phyloP scores from a whole-genome alignment of 2,329 filamentous ascomycete genomes.

The Beauveria sp. region DNA sequence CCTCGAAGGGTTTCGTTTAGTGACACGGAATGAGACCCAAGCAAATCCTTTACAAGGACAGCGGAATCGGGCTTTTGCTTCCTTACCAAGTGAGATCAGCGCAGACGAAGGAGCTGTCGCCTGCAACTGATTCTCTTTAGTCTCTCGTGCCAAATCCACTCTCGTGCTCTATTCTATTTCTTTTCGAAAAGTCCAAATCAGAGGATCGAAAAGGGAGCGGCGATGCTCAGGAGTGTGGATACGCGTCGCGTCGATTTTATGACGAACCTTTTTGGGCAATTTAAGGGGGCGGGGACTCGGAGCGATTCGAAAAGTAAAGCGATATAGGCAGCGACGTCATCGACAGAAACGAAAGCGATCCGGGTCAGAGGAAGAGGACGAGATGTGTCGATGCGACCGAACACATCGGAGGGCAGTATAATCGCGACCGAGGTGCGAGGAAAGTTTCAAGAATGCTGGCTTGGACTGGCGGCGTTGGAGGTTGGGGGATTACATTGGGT shows the following conservation, averaged over 20 bases:
- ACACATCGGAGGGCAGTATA: constrained; percentile 22
- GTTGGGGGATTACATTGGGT: constrained; percentile 6
- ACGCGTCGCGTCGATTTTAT: constrained; percentile 12
- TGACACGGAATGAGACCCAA: background rate
- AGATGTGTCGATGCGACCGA: constrained; percentile 21
- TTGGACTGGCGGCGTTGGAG: constrained; percentile 4
- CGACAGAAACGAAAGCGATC: constrained; percentile 18
- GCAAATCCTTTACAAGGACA: background rate
- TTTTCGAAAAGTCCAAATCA: constrained; percentile 13
- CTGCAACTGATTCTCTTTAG: constrained; percentile 49
- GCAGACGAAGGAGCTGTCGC: constrained; percentile 52
- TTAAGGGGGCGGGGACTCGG: constrained; percentile 7
- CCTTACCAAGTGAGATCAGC: constrained; percentile 52
- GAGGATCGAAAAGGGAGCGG: constrained; percentile 7
- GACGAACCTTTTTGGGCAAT: constrained; percentile 1
- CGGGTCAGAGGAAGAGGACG: constrained; percentile 13
- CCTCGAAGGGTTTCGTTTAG: background rate
- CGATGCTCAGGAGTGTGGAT: constrained; percentile 10
- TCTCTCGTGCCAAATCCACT: constrained; percentile 20
- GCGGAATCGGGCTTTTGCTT: background rate
- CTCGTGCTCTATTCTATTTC: constrained; percentile 8
- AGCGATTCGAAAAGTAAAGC: background rate
- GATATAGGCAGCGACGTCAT: constrained; percentile 18
- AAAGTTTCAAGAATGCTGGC: background rate
- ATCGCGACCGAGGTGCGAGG: constrained; percentile 10